Conservation (phyloP, 208 protist species). For the Perkinsela sp. region DNA sequence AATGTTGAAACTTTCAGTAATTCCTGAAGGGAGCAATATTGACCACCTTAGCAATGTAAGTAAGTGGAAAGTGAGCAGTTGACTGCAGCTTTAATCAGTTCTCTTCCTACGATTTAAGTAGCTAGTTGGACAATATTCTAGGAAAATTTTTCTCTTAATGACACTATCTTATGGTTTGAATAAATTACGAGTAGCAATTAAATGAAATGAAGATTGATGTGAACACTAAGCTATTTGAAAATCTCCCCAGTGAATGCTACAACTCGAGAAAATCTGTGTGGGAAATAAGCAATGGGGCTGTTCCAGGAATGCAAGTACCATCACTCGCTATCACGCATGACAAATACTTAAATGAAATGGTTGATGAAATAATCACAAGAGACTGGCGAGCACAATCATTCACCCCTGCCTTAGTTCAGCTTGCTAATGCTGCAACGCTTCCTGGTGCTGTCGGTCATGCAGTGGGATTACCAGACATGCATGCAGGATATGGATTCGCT, state of each 20-base stretch:
- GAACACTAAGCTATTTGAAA: no score
- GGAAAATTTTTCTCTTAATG: no score
- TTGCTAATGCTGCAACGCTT: conserved; percentile 13
- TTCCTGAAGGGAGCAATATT: no score
- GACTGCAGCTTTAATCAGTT: no score
- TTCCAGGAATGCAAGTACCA: neutral
- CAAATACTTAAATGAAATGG: neutral
- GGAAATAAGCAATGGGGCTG: neutral
- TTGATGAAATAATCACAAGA: neutral
- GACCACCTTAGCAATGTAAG: no score
- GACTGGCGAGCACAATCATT: neutral
- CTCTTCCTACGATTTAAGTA: no score
- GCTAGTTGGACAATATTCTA: no score
- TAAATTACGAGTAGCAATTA: no score
- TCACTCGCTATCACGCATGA: neutral
- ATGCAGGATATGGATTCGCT: conserved; percentile 67
- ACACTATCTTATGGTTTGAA: no score
- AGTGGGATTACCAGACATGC: conserved; percentile 48
- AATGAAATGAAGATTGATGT: no score
- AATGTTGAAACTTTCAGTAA: no score
- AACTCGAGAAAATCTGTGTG: neutral
- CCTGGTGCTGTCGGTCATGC: conserved; percentile 8
- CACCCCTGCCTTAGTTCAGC: conserved; percentile 5
- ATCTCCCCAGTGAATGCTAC: neutral
- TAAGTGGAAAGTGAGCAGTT: no score